phyloP scores from a whole-genome alignment of 208 protist genomes.

The Endotrypanum monterogeii region DNA sequence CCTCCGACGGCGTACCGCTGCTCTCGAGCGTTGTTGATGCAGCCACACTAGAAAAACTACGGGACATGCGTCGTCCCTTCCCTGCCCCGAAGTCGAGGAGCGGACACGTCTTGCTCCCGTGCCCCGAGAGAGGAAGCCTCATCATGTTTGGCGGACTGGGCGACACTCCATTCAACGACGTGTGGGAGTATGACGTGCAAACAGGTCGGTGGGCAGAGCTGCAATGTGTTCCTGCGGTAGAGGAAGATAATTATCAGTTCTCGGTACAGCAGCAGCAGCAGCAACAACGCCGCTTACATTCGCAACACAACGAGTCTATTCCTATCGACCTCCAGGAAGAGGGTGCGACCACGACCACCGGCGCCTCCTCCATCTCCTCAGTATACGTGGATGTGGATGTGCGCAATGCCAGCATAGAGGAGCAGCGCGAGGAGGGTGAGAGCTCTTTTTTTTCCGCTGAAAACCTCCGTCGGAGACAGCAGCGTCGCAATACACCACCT shows the following conservation, averaged over 20 bases:
- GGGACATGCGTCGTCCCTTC: slow-evolving; percentile 23
- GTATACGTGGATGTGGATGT: neutral
- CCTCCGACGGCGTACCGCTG: slow-evolving; percentile 12
- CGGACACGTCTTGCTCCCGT: slow-evolving; percentile 55
- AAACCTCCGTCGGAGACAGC: neutral
- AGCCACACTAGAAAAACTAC: slow-evolving; percentile 19
- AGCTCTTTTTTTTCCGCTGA: too few relatives aligned
- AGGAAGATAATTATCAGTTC: neutral
- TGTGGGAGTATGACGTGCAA: slow-evolving; percentile 52
- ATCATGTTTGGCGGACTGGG: slow-evolving; percentile 60
- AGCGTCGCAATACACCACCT: slow-evolving; percentile 32
- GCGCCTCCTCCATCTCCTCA: neutral
- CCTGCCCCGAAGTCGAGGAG: slow-evolving; percentile 46
- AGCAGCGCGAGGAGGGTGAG: too few relatives aligned
- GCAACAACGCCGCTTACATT: neutral
- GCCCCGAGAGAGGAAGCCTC: slow-evolving; percentile 31
- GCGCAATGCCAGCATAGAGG: neutral
- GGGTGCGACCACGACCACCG: neutral
- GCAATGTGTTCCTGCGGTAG: slow-evolving; percentile 14
- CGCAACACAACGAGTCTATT: neutral
- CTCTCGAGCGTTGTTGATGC: slow-evolving; percentile 13
- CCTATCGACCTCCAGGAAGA: neutral
- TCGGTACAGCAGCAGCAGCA: neutral
- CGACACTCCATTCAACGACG: slow-evolving; percentile 51
- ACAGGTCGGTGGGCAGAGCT: slow-evolving; percentile 47